Base-by-base conservation (phyloP, 176 grass and related monocot species). In the Cenchrus fungigraminus region DNA sequence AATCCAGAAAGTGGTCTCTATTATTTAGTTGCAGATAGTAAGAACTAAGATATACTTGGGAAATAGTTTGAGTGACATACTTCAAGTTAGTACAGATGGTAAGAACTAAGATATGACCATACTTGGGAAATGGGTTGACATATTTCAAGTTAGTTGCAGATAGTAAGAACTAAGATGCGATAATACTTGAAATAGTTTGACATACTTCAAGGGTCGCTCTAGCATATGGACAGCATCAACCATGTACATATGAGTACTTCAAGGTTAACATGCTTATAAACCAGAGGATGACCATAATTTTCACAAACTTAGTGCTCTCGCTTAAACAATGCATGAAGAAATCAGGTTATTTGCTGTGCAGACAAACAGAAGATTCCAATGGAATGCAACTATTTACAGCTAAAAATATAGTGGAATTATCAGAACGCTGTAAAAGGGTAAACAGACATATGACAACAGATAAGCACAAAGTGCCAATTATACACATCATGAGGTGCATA, bases 371-470 rank as follows among this genome's bases (percentile, higher is more conserved):
- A 46, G 45, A 68, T 40, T 59, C 5, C 10, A 54, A 51, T n/a
- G 77, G 45, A 70, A 29, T 62, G n/a, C 4, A 69, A 71, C 53
- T 55, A 86, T 85, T 49, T 16, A 65, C 71, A 45, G 40, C 22
- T 64, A 68, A 80, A 12, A n/a, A 68, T 43, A 70, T 5, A 57
- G 50, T 80, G 8, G 20, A 58, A 76, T 73, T 6, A 63, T 63
- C 69, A 62, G 43, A 55, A 63, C 2, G 5, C 1, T 73, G 56
- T 50, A 46, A 44, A 64, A 62, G 57, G 46, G 42, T 46, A 71
- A 72, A 61, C 64, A 80, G 64, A 78, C 17, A 52, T 63, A 62
- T 45, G 22, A 42, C 65, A 65, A 77, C 34, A 86, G 20, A 78
- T 55, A 72, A 82, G 72, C 64, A 82, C 13, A 15, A 78, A 56